Percentiles rank a stretch among this genome's conserved stretches.
Evolutionary conservation across 163 green algal genomes (phyloP).

Genomic region (Chlamydomonas reinhardtii): DNA sequence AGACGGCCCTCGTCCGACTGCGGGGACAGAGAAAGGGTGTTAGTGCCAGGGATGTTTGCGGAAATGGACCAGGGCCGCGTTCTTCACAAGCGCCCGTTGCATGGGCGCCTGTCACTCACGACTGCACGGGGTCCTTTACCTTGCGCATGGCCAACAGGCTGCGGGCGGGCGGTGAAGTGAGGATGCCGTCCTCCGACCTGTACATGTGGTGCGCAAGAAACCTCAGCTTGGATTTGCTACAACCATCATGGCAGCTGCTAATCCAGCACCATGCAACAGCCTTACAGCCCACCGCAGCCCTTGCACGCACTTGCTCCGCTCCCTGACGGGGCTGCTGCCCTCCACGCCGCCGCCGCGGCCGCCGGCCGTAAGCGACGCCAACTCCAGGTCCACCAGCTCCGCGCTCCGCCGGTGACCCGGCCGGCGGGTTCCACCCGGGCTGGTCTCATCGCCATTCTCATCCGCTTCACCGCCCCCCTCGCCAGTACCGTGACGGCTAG

Average conservation of each 20-base stretch:
- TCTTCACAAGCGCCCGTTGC: too few species aligned
- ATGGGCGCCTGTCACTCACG: too few species aligned
- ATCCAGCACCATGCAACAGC: too few species aligned
- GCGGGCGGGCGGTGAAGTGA: background rate
- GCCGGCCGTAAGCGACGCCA: background rate
- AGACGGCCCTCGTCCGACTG: background rate
- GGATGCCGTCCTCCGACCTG: slow-evolving; percentile 24
- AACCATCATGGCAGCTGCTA: too few species aligned
- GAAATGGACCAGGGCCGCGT: too few species aligned
- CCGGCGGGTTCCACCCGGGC: background rate
- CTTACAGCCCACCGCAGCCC: too few species aligned
- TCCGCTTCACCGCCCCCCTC: background rate
- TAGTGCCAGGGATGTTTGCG: too few species aligned
- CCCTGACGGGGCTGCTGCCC: background rate
- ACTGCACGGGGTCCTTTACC: background rate
- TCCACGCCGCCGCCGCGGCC: background rate
- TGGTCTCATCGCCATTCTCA: background rate
- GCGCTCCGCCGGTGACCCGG: slow-evolving; percentile 17
- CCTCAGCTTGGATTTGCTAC: too few species aligned
- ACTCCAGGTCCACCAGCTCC: slow-evolving; percentile 21
- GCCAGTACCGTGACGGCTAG: background rate
- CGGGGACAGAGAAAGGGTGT: too few species aligned
- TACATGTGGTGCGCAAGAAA: too few species aligned
- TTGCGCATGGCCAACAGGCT: slow-evolving; percentile 31
- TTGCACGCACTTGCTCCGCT: too few species aligned